phyloP scores from a whole-genome alignment of 352 stramenopile species.

The Pythium oligandrum region DNA sequence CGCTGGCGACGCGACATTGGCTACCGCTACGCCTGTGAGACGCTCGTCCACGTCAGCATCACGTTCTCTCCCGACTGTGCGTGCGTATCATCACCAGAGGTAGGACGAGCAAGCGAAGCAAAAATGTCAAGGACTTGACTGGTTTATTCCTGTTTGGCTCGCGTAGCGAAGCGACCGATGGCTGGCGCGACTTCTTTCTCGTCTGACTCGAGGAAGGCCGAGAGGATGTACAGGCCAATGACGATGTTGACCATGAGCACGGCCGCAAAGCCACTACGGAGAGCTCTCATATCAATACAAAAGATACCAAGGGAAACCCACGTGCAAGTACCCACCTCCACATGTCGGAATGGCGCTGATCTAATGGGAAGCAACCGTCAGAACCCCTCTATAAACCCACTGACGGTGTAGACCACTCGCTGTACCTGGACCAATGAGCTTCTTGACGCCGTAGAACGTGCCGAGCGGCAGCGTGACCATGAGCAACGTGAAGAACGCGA shows the following conservation, averaged over 20 bases:
- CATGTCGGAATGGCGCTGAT: constrained; percentile 32
- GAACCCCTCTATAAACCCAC: too few relatives aligned
- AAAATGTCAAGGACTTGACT: too few relatives aligned
- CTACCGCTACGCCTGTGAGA: constrained; percentile 10
- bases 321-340: constrained; percentile 40
- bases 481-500: constrained; percentile 64
- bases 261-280: constrained; percentile 52
- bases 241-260: constrained; percentile 77
- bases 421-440: constrained; percentile 39
- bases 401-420: not conserved
- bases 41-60: constrained; percentile 7
- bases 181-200: constrained; percentile 41
- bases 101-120: too few relatives aligned
- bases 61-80: too few relatives aligned
- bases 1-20: constrained; percentile 14
- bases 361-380: too few relatives aligned
- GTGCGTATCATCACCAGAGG: too few relatives aligned
- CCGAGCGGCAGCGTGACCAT: constrained; percentile 57
- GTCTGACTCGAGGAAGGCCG: constrained; percentile 53
- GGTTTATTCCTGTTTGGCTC: constrained; percentile 16
- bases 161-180: constrained; percentile 52
- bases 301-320: too few relatives aligned
- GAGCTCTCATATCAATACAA: not conserved
- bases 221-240: constrained; percentile 74
- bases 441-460: constrained; percentile 60